Percentiles rank a stretch among this genome's conserved stretches.
Conservation (phyloP, 352 stramenopile genomes). For the Globisporangium nodosum region DNA sequence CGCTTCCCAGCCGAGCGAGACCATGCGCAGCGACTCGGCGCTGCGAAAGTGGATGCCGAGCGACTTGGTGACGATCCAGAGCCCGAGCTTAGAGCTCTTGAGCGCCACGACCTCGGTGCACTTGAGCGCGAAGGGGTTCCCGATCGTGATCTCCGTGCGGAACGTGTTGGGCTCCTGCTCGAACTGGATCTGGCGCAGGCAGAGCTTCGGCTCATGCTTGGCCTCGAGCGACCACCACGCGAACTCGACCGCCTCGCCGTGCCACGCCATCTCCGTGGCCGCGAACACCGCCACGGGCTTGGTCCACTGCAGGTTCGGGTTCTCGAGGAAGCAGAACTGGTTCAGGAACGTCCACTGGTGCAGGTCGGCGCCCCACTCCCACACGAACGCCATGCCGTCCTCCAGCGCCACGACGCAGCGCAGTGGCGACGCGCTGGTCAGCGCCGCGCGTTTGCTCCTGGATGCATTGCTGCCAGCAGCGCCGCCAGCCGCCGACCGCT, state of each 20-base stretch:
- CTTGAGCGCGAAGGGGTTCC: conserved; percentile 44
- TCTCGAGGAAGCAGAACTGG: conserved; percentile 72
- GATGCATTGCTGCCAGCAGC: not conserved
- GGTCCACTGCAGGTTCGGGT: conserved; percentile 81
- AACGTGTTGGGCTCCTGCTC: conserved; percentile 63
- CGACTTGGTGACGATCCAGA: conserved; percentile 60
- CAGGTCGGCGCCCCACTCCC: conserved; percentile 79
- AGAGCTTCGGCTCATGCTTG: conserved; percentile 58
- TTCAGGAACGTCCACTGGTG: conserved; percentile 83
- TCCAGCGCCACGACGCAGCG: conserved; percentile 71
- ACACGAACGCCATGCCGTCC: conserved; percentile 77
- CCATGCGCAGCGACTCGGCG: conserved; percentile 29
- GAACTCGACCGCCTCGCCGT: conserved; percentile 45
- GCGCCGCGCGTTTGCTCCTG: conserved; percentile 3
- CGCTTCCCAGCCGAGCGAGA: conserved; percentile 32
- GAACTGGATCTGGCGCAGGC: conserved; percentile 65
- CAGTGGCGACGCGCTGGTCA: conserved; percentile 23
- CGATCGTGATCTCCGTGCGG: conserved; percentile 71
- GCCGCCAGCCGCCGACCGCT: not conserved
- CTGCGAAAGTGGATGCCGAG: conserved; percentile 61
- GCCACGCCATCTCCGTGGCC: conserved; percentile 30
- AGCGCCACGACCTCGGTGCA: conserved; percentile 34
- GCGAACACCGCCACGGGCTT: conserved; percentile 59
- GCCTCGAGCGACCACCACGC: conserved; percentile 72
- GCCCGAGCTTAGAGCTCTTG: conserved; percentile 47